A percentile compares a stretch with the other conserved stretches of the same genome.
Conservation (phyloP, 1,284 basidiomycete genomes). For the Ceratobasidium sp. region DNA sequence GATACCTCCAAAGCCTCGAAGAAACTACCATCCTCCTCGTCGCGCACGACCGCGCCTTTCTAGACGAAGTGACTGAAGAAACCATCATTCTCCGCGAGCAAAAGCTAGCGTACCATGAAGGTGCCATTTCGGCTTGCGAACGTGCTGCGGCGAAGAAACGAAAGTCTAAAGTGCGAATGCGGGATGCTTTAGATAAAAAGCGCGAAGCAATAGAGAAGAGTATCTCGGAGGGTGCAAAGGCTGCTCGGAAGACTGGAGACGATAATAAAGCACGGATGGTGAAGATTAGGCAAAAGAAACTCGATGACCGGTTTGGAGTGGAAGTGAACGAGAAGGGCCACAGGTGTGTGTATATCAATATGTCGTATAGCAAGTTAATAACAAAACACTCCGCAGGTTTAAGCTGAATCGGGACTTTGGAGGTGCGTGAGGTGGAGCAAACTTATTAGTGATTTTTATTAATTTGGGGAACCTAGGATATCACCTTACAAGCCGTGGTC, state of each 20-base stretch:
- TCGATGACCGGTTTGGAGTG: constrained; percentile 69
- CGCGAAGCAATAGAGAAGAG: constrained; percentile 63
- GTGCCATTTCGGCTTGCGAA: constrained; percentile 72
- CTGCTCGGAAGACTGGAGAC: constrained; percentile 72
- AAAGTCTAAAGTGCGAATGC: constrained; percentile 65
- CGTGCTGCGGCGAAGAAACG: constrained; percentile 66
- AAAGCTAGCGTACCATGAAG: constrained; percentile 71
- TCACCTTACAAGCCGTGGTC: constrained; percentile 62
- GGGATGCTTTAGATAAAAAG: constrained; percentile 71
- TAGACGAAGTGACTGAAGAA: constrained; percentile 75
- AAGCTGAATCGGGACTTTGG: constrained; percentile 74
- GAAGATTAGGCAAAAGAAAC: constrained; percentile 72
- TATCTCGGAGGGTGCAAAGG: constrained; percentile 64
- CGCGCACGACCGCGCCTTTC: constrained; percentile 80
- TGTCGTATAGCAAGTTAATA: neutral
- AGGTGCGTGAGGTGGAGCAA: constrained; percentile 50
- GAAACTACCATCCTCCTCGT: constrained; percentile 70
- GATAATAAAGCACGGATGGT: constrained; percentile 73
- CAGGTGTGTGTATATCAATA: constrained; percentile 54
- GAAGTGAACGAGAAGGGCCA: constrained; percentile 64
- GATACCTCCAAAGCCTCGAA: constrained; percentile 64
- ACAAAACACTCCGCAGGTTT: constrained; percentile 60
- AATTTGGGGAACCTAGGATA: constrained; percentile 55
- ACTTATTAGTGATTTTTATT: neutral
- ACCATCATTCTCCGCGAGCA: constrained; percentile 73